A percentile compares a stretch with the other conserved stretches of the same genome.
phyloP scores from a whole-genome alignment of 305 asterid genomes.

The Withania somnifera region DNA sequence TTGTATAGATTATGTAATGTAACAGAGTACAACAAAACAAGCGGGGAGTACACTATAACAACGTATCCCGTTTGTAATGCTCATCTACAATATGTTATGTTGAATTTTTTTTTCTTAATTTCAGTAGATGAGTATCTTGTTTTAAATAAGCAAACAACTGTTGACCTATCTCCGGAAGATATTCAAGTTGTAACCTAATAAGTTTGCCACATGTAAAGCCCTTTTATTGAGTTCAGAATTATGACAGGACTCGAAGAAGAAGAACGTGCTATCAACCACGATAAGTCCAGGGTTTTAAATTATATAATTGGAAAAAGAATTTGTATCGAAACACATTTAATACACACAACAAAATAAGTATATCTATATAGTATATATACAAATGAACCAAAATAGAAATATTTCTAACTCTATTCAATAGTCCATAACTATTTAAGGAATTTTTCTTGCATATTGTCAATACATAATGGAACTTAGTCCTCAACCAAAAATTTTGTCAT shows the following conservation, averaged over 20 bases:
- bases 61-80: not conserved
- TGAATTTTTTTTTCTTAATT: too few relatives aligned
- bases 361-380: not conserved
- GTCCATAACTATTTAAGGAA: not conserved
- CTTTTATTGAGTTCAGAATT: not conserved
- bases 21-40: too few relatives aligned
- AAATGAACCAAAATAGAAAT: not conserved
- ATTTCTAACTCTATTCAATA: not conserved
- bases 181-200: too few relatives aligned
- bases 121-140: not conserved
- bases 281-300: not conserved
- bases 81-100: not conserved
- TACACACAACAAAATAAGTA: not conserved
- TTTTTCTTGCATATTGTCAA: not conserved
- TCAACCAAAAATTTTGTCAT: too few relatives aligned
- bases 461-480: too few relatives aligned
- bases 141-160: not conserved
- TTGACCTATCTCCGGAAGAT: not conserved
- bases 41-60: not conserved
- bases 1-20: too few relatives aligned
- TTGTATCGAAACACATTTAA: too few relatives aligned
- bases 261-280: not conserved
- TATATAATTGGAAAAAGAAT: not conserved
- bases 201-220: too few relatives aligned
- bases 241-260: not conserved